Conservation (phyloP, 177 flowering plant species). For the Telopea speciosissima region DNA sequence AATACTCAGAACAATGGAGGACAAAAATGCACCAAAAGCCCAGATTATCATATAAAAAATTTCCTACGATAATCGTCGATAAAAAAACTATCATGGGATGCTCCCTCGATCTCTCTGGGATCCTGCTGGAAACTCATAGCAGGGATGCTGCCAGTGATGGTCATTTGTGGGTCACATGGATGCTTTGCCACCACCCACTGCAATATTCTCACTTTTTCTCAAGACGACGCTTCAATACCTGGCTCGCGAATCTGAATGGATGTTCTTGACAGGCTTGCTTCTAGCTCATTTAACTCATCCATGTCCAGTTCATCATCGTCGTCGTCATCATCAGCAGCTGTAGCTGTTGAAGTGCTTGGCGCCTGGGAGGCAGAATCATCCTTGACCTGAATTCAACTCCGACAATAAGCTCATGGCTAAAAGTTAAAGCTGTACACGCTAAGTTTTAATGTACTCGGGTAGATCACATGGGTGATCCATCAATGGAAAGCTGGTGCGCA, state of each 20-base stretch:
- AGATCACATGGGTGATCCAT: not conserved
- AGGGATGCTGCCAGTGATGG: not conserved
- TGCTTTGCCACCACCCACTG: not conserved
- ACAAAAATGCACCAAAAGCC: not conserved
- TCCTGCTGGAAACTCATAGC: not conserved
- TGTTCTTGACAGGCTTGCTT: slow-evolving; percentile 73
- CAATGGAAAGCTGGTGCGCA: not conserved
- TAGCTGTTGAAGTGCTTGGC: slow-evolving; percentile 52
- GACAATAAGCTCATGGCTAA: not conserved
- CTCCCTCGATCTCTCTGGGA: not conserved
- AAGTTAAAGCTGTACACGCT: no score
- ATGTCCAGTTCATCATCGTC: slow-evolving; percentile 82
- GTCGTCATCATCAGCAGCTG: slow-evolving; percentile 31
- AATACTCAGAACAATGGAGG: not conserved
- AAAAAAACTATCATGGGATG: not conserved
- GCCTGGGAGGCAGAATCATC: slow-evolving; percentile 22
- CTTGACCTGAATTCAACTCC: slow-evolving; percentile 32
- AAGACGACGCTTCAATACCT: slow-evolving; percentile 19
- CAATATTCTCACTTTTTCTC: not conserved
- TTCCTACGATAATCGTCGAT: not conserved
- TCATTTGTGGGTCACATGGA: not conserved
- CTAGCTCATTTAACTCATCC: slow-evolving; percentile 82
- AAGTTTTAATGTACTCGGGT: no score
- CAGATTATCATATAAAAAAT: not conserved
- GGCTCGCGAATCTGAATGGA: slow-evolving; percentile 69